A percentile compares a stretch with the other conserved stretches of the same genome.
phyloP scores from a whole-genome alignment of 345 rosid genomes.

The Gossypium herbaceum region DNA sequence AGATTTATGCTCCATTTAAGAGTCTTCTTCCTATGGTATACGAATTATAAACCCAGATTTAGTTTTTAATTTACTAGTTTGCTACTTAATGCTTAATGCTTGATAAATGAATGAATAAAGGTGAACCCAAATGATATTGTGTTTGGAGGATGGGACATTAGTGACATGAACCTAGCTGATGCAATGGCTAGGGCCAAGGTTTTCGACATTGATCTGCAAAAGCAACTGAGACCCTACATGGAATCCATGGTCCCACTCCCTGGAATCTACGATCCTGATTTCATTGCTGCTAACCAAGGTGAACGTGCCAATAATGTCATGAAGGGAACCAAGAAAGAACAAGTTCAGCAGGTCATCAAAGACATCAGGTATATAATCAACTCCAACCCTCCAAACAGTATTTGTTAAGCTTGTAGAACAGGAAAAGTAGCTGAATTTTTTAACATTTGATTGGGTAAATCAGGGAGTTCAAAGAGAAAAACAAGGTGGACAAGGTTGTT shows the following conservation, averaged over 20 bases:
- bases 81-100: neutral
- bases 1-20: conserved; percentile 95
- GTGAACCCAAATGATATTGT: conserved; percentile 90
- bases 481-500: conserved; percentile 77
- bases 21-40: conserved; percentile 93
- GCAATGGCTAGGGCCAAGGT: conserved; percentile 95
- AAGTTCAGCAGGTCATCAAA: conserved; percentile 65
- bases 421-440: neutral
- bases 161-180: conserved; percentile 93
- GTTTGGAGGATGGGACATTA: conserved; percentile 99
- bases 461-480: conserved; percentile 90
- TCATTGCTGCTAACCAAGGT: conserved; percentile 95
- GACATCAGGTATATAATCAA: conserved; percentile 65
- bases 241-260: conserved; percentile 92
- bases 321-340: conserved; percentile 85
- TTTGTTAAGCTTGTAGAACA: neutral
- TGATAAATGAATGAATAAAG: conserved; percentile 23
- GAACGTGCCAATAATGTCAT: conserved; percentile 86
- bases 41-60: neutral
- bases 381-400: neutral
- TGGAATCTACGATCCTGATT: conserved; percentile 83
- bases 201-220: conserved; percentile 86
- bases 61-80: neutral
- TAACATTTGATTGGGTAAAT: conserved; percentile 4
- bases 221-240: conserved; percentile 95